A percentile compares a stretch with the other conserved stretches of the same genome.
Conservation (phyloP, 169 alveolate genomes). For the Eimeria acervulina region DNA sequence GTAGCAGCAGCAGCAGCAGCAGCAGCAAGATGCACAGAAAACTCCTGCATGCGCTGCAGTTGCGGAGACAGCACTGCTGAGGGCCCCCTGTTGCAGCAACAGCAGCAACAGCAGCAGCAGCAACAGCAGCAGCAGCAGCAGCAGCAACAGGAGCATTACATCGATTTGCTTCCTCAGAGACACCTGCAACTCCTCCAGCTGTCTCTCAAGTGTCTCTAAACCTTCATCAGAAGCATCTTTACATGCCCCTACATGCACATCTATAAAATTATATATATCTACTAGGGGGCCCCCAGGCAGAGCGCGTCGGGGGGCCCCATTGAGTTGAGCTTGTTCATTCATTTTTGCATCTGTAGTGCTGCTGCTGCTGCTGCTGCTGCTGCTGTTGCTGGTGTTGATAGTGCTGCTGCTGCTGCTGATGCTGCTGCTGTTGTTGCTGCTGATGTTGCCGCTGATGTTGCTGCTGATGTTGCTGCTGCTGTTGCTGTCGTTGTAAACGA, state of each 20-base stretch:
- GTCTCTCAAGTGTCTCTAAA: background rate
- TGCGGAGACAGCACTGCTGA: background rate
- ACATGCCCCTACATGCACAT: background rate
- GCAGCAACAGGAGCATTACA: background rate
- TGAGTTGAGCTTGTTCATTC: background rate
- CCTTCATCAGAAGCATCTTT: background rate
- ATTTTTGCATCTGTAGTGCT: background rate
- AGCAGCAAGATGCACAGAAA: background rate
- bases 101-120: background rate
- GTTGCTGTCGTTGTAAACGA: background rate
- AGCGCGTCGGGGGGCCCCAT: background rate
- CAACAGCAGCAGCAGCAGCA: background rate
- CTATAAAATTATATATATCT: background rate
- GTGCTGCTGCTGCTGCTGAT: background rate
- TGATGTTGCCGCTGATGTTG: background rate
- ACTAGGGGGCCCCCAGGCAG: background rate
- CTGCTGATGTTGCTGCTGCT: background rate
- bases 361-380: constrained; percentile 4
- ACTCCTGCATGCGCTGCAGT: background rate
- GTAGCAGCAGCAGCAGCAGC: background rate
- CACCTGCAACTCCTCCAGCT: constrained; percentile 39
- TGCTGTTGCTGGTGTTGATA: background rate
- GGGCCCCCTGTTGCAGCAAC: background rate
- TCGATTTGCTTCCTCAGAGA: background rate
- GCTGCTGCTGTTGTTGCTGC: background rate